Evolutionary conservation across 352 stramenopile species (phyloP).

Genomic region (Pythium volutum): DNA sequence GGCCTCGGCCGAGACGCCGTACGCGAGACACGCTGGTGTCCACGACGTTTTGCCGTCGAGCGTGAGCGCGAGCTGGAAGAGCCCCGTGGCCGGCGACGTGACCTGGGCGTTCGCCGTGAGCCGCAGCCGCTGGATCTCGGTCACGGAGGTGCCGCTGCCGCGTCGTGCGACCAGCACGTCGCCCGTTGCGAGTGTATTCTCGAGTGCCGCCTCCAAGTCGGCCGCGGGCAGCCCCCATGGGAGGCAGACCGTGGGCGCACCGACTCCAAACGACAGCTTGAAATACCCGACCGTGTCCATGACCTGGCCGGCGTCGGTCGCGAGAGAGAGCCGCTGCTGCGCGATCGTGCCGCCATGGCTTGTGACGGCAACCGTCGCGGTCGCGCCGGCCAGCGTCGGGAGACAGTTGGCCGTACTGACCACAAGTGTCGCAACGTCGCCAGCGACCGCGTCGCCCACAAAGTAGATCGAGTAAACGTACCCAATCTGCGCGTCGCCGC

Average conservation of each 20-base stretch:
- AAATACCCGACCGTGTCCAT: constrained; percentile 58
- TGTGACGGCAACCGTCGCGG: constrained; percentile 37
- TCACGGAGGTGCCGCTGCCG: constrained; percentile 58
- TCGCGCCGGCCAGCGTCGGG: constrained; percentile 26
- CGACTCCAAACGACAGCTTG: constrained; percentile 33
- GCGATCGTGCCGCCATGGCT: constrained; percentile 77
- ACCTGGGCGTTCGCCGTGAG: constrained; percentile 68
- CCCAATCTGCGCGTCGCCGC: constrained; percentile 34
- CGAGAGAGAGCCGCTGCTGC: constrained; percentile 76
- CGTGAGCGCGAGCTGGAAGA: constrained; percentile 68
- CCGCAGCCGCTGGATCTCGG: constrained; percentile 64
- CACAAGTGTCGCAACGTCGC: constrained; percentile 68
- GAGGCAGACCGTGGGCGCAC: constrained; percentile 37
- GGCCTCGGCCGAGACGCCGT: constrained; percentile 55
- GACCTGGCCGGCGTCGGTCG: constrained; percentile 78
- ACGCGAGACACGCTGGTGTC: constrained; percentile 63
- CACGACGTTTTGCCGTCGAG: constrained; percentile 45
- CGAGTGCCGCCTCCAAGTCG: constrained; percentile 46
- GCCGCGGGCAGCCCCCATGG: constrained; percentile 50
- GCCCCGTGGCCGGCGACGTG: constrained; percentile 33
- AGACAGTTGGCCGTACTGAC: constrained; percentile 27
- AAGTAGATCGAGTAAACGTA: constrained; percentile 95
- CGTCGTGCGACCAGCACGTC: constrained; percentile 57
- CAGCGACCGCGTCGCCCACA: constrained; percentile 67
- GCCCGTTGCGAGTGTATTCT: constrained; percentile 33